These are phyloP conservation scores for Salvia sclarea DNA, from an alignment of 305 asterid genomes.

Conservation along the genomic window DNA sequence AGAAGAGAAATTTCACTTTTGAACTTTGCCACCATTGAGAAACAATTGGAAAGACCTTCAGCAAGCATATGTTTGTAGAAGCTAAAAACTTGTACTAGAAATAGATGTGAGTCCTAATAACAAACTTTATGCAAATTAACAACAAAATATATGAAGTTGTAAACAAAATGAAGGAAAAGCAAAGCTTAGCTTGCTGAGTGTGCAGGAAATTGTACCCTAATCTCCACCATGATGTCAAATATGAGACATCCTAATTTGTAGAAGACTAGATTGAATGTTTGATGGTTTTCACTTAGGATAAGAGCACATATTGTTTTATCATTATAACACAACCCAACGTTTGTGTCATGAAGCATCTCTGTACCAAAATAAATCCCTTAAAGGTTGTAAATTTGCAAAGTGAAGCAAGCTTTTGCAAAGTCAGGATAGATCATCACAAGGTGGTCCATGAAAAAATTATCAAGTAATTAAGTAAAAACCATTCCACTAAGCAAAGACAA, in stretches of 20 bases:
- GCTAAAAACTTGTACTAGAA: not conserved
- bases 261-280: not conserved
- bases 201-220: not conserved
- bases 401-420: not conserved
- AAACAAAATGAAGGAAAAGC: not conserved
- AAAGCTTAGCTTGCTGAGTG: not conserved
- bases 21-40: not conserved
- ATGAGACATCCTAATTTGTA: conserved; percentile 3
- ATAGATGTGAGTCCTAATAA: not conserved
- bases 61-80: not conserved
- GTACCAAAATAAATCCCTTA: conserved; percentile 1
- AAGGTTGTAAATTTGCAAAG: not conserved
- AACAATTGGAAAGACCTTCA: not conserved
- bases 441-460: not conserved
- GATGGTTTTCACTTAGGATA: not conserved
- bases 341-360: not conserved
- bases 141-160: not conserved
- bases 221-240: not conserved
- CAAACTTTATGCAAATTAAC: not conserved
- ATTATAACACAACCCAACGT: not conserved
- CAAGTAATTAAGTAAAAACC: not conserved
- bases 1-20: not conserved
- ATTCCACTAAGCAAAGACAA: not conserved
- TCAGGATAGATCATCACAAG: not conserved
- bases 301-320: not conserved